Evolutionary conservation across 78 protist genomes (phyloP), one percentile per base, ranked within the genome.

Genomic region (Guillardia theta): DNA sequence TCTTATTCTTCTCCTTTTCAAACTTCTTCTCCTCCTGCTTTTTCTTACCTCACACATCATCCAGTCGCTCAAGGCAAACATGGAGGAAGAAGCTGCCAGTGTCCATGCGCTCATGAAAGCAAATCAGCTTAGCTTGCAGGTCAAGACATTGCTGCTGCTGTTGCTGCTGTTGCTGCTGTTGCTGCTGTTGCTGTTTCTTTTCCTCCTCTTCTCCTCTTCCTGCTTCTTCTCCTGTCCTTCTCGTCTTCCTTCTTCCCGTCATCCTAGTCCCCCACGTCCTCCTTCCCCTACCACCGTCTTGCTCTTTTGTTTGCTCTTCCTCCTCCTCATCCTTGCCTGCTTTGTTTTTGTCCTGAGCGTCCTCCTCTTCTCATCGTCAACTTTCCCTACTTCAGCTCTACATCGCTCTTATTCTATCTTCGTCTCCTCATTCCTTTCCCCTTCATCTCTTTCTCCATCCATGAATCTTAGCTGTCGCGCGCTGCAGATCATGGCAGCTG

Each of bases 21-120:
- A n/a, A n/a, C n/a, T n/a, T n/a, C n/a, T n/a, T n/a, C n/a, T n/a
- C n/a, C n/a, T n/a, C n/a, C n/a, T n/a, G n/a, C n/a, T n/a, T n/a
- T n/a, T n/a, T n/a, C n/a, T n/a, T n/a, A n/a, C n/a, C n/a, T n/a
- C n/a, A n/a, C n/a, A n/a, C n/a, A n/a, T n/a, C 39, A 70, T 70
- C 46, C 83, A 70, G 83, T 70, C 83, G 0, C 22, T 70, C 46
- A 70, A 70, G 83, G 83, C 41, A 43, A 70, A 70, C 6, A 70
- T 70, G 83, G 83, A 70, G 83, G 83, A 70, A 43, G 83, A 70
- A 43, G 83, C 83, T 12, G 41, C 83, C 46, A 43, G 12, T 22
- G 41, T 70, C 46, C 83, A 70, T 18, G 83, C 83, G 45, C 83
- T 70, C 41, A 70, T 70, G 83, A 70, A 70, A 18, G 83, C 83